These are phyloP conservation scores for Fremontodendron californicum DNA, from an alignment of 345 rosid genomes.

Conservation along the genomic window DNA sequence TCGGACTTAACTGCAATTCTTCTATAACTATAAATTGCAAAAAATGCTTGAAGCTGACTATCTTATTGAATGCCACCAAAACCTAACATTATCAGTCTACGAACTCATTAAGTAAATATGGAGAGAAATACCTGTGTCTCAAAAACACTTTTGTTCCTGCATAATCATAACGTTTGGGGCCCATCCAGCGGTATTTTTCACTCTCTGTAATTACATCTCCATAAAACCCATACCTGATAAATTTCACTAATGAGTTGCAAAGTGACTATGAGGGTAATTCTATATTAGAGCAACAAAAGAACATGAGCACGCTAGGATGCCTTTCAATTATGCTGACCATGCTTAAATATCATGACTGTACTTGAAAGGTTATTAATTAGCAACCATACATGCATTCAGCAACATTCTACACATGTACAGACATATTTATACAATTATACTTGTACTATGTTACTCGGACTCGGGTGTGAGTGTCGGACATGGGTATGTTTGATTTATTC, in stretches of 20 bases:
- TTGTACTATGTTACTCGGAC: no score
- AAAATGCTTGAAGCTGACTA: not conserved
- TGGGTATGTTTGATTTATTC: no score
- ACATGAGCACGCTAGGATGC: not conserved
- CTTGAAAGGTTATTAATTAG: not conserved
- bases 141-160: conserved; percentile 91
- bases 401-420: not conserved
- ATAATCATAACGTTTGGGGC: conserved; percentile 92
- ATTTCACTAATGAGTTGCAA: conserved; percentile 6
- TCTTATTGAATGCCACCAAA: not conserved
- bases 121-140: conserved; percentile 59
- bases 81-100: not conserved
- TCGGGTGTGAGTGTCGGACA: no score
- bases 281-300: not conserved
- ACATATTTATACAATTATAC: not conserved
- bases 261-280: not conserved
- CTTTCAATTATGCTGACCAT: not conserved
- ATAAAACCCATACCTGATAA: conserved; percentile 81
- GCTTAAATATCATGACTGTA: not conserved
- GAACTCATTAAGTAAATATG: not conserved
- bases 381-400: not conserved
- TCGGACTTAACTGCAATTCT: conserved; percentile 2
- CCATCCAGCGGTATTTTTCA: conserved; percentile 98
- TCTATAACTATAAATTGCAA: not conserved
- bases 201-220: conserved; percentile 95